Conservation (phyloP, 2,329 filamentous ascomycete genomes). For the Penicillium sp. region DNA sequence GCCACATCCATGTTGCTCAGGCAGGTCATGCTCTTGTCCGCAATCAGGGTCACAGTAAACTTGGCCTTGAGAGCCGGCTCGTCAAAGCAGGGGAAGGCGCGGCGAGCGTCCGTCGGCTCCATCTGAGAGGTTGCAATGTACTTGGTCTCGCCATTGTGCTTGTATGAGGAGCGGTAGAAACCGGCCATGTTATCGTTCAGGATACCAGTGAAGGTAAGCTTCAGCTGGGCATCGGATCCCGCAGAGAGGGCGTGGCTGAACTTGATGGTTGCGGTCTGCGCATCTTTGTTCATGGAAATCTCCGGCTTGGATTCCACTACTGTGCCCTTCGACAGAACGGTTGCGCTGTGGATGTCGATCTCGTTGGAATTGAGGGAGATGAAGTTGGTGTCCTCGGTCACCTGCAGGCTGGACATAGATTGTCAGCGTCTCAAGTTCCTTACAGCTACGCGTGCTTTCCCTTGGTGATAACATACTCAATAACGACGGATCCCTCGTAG, state of each 20-base stretch:
- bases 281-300: slow-evolving; percentile 73
- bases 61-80: slow-evolving; percentile 91
- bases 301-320: slow-evolving; percentile 62
- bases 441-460: background rate
- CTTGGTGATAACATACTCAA: slow-evolving; percentile 60
- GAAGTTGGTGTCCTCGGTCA: slow-evolving; percentile 78
- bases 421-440: slow-evolving; percentile 5
- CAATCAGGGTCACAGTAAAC: slow-evolving; percentile 87
- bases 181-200: slow-evolving; percentile 96
- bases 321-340: slow-evolving; percentile 60
- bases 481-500: slow-evolving; percentile 79
- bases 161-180: slow-evolving; percentile 95
- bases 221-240: slow-evolving; percentile 74
- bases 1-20: slow-evolving; percentile 96
- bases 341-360: slow-evolving; percentile 75
- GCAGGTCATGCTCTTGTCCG: slow-evolving; percentile 87
- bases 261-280: slow-evolving; percentile 77
- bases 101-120: slow-evolving; percentile 90
- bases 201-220: slow-evolving; percentile 73
- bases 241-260: slow-evolving; percentile 72
- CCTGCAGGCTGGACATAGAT: slow-evolving; percentile 61
- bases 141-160: slow-evolving; percentile 76
- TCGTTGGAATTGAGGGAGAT: slow-evolving; percentile 88
- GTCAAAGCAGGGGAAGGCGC: slow-evolving; percentile 95
- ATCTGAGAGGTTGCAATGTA: slow-evolving; percentile 92